Evolutionary conservation across 2,329 filamentous ascomycete species (phyloP).

Genomic region (Xylaria sp.): DNA sequence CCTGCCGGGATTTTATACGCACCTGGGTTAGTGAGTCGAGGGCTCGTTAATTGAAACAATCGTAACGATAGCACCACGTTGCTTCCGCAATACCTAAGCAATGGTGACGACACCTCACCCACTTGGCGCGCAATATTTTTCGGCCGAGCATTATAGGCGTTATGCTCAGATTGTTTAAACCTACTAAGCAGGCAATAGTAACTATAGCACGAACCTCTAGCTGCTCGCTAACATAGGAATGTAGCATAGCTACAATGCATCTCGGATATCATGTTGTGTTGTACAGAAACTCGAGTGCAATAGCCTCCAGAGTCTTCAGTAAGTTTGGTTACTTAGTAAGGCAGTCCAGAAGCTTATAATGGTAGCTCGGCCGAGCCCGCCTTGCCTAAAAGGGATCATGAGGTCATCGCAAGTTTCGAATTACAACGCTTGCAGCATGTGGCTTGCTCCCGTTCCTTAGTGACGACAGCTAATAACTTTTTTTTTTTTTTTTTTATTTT

Average conservation of each 20-base stretch:
- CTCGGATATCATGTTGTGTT: not conserved
- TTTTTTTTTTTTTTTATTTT: not conserved
- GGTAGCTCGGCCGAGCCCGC: not conserved
- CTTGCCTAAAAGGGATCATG: slow-evolving; percentile 27
- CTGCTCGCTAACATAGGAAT: not conserved
- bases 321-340: not conserved
- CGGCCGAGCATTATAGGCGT: not conserved
- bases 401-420: slow-evolving; percentile 28
- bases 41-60: slow-evolving; percentile 31
- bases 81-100: slow-evolving; percentile 5
- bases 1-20: no score
- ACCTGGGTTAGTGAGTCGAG: not conserved
- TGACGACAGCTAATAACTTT: not conserved
- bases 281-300: not conserved
- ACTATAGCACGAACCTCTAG: not conserved
- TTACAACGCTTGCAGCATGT: slow-evolving; percentile 18
- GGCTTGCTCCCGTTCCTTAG: slow-evolving; percentile 28
- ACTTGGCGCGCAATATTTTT: slow-evolving; percentile 14
- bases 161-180: not conserved
- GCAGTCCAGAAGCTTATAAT: not conserved
- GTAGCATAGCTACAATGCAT: not conserved
- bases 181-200: not conserved
- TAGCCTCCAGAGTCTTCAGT: no score
- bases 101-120: slow-evolving; percentile 22
- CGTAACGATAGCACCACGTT: slow-evolving; percentile 17